These are phyloP conservation scores for Chamaenerion angustifolium DNA, from an alignment of 345 rosid genomes.

Conservation along the genomic window DNA sequence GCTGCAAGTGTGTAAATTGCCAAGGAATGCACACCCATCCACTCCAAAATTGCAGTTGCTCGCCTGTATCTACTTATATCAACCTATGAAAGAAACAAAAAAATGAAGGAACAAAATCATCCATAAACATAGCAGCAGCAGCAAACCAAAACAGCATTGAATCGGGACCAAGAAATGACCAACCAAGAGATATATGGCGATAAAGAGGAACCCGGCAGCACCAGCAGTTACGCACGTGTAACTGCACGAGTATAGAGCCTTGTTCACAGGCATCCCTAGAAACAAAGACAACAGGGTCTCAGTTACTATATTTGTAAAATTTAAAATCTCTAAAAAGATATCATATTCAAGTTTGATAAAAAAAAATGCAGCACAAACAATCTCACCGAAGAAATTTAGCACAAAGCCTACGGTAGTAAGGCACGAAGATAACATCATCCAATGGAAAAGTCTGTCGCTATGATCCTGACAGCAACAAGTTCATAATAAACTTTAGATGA, in stretches of 20 bases:
- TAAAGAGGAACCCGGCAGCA: conserved; percentile 60
- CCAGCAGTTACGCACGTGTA: conserved; percentile 65
- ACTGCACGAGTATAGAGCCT: conserved; percentile 73
- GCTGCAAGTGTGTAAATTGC: conserved; percentile 45
- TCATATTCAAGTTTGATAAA: not conserved
- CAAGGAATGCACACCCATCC: conserved; percentile 83
- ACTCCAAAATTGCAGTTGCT: conserved; percentile 37
- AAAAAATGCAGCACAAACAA: not conserved
- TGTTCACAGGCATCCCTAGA: conserved; percentile 73
- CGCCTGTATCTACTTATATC: conserved; percentile 46
- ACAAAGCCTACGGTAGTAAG: conserved; percentile 40
- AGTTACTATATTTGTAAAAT: not conserved
- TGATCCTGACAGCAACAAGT: conserved; percentile 36
- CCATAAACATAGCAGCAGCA: not conserved
- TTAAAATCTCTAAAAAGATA: not conserved
- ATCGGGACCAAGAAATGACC: not conserved
- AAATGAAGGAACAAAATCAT: conserved; percentile 1
- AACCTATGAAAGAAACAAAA: conserved; percentile 6
- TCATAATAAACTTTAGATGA: not conserved
- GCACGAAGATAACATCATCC: conserved; percentile 41
- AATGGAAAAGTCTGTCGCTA: conserved; percentile 36
- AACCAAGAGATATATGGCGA: conserved; percentile 57
- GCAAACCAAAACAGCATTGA: too few species aligned
- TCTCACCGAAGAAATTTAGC: conserved; percentile 42
- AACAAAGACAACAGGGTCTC: conserved; percentile 6